Conservation (phyloP, 2,329 filamentous ascomycete species). For the Monosporascus ibericus region DNA sequence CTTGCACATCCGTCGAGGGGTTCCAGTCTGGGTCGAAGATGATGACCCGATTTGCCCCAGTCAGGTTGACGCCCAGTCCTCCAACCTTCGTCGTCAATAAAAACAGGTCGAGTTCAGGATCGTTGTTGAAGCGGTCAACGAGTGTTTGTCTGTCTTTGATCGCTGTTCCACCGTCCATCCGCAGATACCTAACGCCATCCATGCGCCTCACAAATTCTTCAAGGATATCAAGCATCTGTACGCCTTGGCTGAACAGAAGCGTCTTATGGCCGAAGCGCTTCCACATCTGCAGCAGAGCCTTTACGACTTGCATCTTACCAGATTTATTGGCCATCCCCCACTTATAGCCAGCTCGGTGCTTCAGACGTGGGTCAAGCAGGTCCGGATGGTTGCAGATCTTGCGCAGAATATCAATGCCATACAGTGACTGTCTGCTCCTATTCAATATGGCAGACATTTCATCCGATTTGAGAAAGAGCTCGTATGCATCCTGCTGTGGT, state of each 20-base stretch:
- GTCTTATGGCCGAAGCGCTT: constrained; percentile 88
- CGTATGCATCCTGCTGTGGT: constrained; percentile 73
- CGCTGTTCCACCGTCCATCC: constrained; percentile 90
- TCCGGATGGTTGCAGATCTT: constrained; percentile 99
- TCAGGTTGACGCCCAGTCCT: constrained; percentile 88
- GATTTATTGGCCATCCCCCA: constrained; percentile 78
- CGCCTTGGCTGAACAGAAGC: constrained; percentile 84
- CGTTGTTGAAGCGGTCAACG: constrained; percentile 88
- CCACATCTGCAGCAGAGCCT: constrained; percentile 82
- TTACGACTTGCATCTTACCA: constrained; percentile 93
- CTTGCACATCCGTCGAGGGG: constrained; percentile 91
- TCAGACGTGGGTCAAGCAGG: constrained; percentile 59
- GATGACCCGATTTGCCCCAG: constrained; percentile 90
- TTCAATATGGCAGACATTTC: constrained; percentile 80
- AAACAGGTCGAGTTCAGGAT: constrained; percentile 76
- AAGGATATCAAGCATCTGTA: constrained; percentile 92
- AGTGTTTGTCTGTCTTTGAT: constrained; percentile 84
- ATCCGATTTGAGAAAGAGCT: constrained; percentile 72
- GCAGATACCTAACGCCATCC: constrained; percentile 65
- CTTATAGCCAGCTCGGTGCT: constrained; percentile 56
- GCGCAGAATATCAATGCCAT: constrained; percentile 83
- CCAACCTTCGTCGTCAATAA: constrained; percentile 93
- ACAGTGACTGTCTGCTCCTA: constrained; percentile 71
- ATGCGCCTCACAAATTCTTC: constrained; percentile 70
- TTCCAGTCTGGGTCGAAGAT: constrained; percentile 99